phyloP scores from a whole-genome alignment of 352 stramenopile genomes.

The Paralagenidium karlingii region DNA sequence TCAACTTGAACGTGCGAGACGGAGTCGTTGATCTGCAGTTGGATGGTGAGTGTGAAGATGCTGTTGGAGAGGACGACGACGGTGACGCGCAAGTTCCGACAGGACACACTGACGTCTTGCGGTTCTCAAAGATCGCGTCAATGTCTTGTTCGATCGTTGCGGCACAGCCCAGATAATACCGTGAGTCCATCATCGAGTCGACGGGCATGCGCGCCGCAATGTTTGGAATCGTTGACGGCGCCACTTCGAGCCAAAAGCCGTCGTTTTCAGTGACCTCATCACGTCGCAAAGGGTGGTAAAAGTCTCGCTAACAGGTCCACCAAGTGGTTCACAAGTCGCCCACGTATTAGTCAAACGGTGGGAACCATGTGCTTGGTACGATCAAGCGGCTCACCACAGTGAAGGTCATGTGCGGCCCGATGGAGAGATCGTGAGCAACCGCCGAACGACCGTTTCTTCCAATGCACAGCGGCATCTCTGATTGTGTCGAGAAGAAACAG shows the following conservation, averaged over 20 bases:
- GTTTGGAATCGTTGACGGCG: conserved; percentile 7
- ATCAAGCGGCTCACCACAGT: conserved; percentile 19
- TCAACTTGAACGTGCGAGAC: conserved; percentile 25
- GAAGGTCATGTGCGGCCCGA: conserved; percentile 45
- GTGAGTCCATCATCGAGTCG: too few species aligned
- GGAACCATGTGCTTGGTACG: background rate
- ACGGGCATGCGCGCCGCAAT: too few species aligned
- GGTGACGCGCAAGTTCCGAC: too few species aligned
- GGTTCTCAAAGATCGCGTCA: too few species aligned
- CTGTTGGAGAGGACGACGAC: background rate
- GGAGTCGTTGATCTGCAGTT: too few species aligned
- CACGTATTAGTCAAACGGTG: too few species aligned
- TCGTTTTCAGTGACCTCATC: conserved; percentile 25
- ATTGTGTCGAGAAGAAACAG: conserved; percentile 31
- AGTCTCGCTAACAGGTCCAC: conserved; percentile 21
- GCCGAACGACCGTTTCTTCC: conserved; percentile 23
- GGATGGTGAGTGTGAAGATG: too few species aligned
- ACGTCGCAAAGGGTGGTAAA: conserved; percentile 26
- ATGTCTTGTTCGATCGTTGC: too few species aligned
- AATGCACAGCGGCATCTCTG: conserved; percentile 32
- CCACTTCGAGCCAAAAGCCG: conserved; percentile 39
- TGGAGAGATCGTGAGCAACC: conserved; percentile 6
- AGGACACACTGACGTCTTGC: too few species aligned
- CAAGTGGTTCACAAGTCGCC: background rate
- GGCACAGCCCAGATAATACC: too few species aligned